Evolutionary conservation across 1,139 yeast genomes (phyloP).

Genomic region (Kodamaea fungicola): DNA sequence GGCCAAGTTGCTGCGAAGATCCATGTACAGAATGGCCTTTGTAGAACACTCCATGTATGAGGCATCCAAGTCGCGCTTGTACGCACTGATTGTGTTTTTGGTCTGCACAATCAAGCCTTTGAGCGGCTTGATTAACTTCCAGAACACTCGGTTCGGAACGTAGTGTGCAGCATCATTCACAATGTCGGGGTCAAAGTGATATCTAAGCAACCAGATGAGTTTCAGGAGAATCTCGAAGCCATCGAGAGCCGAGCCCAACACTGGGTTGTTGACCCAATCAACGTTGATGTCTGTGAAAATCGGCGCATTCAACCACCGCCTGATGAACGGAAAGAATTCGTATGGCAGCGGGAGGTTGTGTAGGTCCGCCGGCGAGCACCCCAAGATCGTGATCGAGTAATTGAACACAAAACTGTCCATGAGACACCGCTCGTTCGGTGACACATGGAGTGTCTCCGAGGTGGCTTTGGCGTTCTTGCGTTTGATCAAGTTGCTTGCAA

Average conservation of each 20-base stretch:
- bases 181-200: conserved; percentile 13
- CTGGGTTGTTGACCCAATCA: conserved; percentile 16
- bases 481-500: conserved; percentile 13
- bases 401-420: conserved; percentile 36
- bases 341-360: conserved; percentile 32
- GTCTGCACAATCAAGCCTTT: conserved; percentile 5
- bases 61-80: conserved; percentile 9
- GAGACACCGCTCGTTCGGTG: conserved; percentile 28
- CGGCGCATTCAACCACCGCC: conserved; percentile 25
- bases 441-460: conserved; percentile 6
- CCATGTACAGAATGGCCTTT: conserved; percentile 8
- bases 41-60: conserved; percentile 1
- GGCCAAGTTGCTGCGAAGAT: conserved; percentile 13
- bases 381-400: conserved; percentile 27
- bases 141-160: conserved; percentile 11
- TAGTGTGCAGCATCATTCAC: conserved; percentile 3
- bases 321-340: conserved; percentile 25
- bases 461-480: conserved; percentile 8
- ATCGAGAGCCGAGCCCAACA: conserved; percentile 13
- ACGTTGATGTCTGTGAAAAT: conserved; percentile 20
- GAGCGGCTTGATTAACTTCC: conserved; percentile 12
- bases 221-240: conserved; percentile 36
- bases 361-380: conserved; percentile 20
- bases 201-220: conserved; percentile 33
- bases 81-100: conserved; percentile 7